phyloP scores from a whole-genome alignment of 768 basidiomycete genomes.

The Panellus pusillus region DNA sequence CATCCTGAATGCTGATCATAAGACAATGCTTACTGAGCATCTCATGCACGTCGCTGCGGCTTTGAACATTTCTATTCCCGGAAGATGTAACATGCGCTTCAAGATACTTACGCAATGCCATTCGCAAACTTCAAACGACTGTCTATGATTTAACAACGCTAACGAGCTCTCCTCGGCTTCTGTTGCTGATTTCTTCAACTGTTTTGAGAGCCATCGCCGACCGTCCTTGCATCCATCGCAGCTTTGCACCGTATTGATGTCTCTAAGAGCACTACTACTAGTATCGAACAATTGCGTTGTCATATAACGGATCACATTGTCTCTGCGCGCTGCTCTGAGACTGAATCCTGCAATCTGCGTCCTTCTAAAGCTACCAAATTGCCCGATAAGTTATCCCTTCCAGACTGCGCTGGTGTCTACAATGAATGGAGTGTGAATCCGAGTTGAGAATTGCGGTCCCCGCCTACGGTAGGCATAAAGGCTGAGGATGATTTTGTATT shows the following conservation, averaged over 20 bases:
- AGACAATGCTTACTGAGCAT: background rate
- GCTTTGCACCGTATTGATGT: slow-evolving; percentile 1
- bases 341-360: background rate
- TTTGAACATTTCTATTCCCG: background rate
- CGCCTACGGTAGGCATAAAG: too few relatives aligned
- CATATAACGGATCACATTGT: background rate
- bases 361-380: background rate
- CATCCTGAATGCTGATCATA: background rate
- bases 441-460: too few relatives aligned
- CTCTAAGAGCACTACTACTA: background rate
- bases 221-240: slow-evolving; percentile 1
- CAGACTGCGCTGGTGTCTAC: slow-evolving; percentile 3
- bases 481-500: too few relatives aligned
- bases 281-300: background rate
- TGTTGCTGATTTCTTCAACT: slow-evolving; percentile 1
- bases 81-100: background rate
- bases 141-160: background rate
- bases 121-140: background rate
- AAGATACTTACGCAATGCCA: background rate
- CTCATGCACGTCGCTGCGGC: background rate
- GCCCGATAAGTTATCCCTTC: background rate
- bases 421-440: background rate
- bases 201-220: slow-evolving; percentile 1
- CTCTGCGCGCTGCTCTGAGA: background rate
- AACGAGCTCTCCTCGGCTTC: background rate